These are phyloP conservation scores for Phytophthora colocasiae DNA, from an alignment of 352 stramenopile genomes.

Conservation along the genomic window DNA sequence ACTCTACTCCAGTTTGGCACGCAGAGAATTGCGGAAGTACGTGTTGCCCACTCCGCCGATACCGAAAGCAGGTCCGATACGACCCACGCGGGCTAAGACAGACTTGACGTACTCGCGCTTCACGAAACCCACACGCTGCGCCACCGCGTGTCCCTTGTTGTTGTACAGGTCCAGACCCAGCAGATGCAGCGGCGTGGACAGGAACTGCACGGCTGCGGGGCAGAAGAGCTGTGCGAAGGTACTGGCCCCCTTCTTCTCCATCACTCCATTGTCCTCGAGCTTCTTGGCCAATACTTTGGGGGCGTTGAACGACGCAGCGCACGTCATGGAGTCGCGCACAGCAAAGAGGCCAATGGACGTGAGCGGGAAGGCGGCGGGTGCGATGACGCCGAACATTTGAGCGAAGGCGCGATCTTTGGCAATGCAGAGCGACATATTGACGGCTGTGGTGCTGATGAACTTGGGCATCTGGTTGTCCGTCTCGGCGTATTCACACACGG, in stretches of 20 bases:
- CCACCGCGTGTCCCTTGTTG: conserved; percentile 45
- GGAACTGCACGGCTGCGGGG: conserved; percentile 85
- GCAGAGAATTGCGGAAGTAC: conserved; percentile 63
- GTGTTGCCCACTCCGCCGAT: conserved; percentile 90
- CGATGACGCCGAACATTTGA: conserved; percentile 91
- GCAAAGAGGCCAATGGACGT: conserved; percentile 88
- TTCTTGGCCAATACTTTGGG: conserved; percentile 72
- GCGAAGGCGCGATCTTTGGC: conserved; percentile 93
- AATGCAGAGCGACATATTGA: conserved; percentile 93
- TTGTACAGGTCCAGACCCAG: conserved; percentile 93
- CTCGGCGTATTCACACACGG: conserved; percentile 80
- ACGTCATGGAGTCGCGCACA: conserved; percentile 86
- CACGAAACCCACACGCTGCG: conserved; percentile 65
- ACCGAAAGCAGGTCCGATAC: conserved; percentile 91
- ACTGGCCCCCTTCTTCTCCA: conserved; percentile 58
- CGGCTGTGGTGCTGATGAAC: conserved; percentile 87
- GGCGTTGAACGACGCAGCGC: conserved; percentile 90
- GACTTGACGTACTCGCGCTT: conserved; percentile 88
- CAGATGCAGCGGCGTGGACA: conserved; percentile 91
- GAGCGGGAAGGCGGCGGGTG: conserved; percentile 76
- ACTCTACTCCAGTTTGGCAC: conserved; percentile 46
- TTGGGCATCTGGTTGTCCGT: conserved; percentile 87
- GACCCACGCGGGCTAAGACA: conserved; percentile 79
- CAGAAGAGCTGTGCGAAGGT: conserved; percentile 85
- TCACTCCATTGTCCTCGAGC: conserved; percentile 56